phyloP scores from a whole-genome alignment of 495 filamentous ascomycete species.

The Penicillium nucicola region DNA sequence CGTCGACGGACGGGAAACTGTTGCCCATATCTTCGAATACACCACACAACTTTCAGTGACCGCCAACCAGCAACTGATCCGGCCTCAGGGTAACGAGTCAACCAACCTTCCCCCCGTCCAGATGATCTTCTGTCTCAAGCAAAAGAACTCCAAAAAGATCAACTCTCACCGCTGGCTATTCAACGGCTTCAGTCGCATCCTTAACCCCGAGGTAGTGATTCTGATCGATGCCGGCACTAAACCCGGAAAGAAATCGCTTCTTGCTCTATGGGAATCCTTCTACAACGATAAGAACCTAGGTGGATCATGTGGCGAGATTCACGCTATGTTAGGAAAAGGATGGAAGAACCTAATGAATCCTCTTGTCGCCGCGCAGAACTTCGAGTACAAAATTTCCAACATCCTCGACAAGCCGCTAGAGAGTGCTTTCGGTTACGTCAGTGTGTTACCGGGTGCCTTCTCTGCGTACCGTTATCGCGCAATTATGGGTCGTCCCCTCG shows the following conservation, averaged over 20 bases:
- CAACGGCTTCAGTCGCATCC: conserved; percentile 91
- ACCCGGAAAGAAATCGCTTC: conserved; percentile 84
- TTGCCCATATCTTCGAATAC: conserved; percentile 98
- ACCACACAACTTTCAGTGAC: conserved; percentile 98
- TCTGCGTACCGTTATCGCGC: conserved; percentile 96
- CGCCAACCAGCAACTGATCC: conserved; percentile 87
- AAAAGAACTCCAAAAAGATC: conserved; percentile 99
- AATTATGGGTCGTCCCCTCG: conserved; percentile 93
- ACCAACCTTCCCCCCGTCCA: conserved; percentile 89
- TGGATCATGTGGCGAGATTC: conserved; percentile 97
- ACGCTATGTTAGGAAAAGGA: conserved; percentile 90
- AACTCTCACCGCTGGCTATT: conserved; percentile 99
- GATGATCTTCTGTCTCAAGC: conserved; percentile 98
- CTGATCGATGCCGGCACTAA: conserved; percentile 96
- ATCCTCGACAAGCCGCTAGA: conserved; percentile 98
- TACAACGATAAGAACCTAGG: conserved; percentile 98
- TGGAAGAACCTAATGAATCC: conserved; percentile 92
- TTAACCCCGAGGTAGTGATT: conserved; percentile 96
- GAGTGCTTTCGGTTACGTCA: conserved; percentile 94
- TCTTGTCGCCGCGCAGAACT: conserved; percentile 92
- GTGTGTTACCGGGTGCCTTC: conserved; percentile 95
- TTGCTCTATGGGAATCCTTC: conserved; percentile 94
- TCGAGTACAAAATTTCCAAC: conserved; percentile 99
- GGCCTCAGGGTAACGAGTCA: conserved; percentile 79
- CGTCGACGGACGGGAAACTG: conserved; percentile 92